Evolutionary conservation across 1,284 basidiomycete genomes (phyloP).

Genomic region (Tilletia horrida): DNA sequence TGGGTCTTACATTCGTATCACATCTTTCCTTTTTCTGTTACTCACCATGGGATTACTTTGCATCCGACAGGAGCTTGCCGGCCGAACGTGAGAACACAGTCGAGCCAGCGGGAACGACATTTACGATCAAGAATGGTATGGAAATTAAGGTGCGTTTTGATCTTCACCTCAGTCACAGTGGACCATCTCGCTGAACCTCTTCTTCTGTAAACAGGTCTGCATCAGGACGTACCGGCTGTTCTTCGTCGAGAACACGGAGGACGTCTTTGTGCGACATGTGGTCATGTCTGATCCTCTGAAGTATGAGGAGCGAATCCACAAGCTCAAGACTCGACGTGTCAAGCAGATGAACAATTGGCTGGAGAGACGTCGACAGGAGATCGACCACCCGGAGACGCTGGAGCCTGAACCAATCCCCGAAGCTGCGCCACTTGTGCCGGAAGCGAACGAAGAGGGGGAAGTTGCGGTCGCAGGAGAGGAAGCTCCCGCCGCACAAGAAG

Average conservation of each 20-base stretch:
- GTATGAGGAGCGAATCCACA: constrained; percentile 4
- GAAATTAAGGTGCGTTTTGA: constrained; percentile 37
- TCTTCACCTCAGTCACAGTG: too few species aligned
- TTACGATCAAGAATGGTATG: constrained; percentile 62
- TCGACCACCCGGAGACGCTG: constrained; percentile 24
- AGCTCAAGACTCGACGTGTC: constrained; percentile 20
- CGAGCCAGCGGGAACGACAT: constrained; percentile 33
- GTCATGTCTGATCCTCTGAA: constrained; percentile 2
- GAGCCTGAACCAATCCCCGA: neutral
- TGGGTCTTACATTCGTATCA: neutral
- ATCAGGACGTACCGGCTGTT: constrained; percentile 58
- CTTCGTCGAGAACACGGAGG: constrained; percentile 56
- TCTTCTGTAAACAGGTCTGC: constrained; percentile 48
- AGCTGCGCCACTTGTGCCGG: constrained; percentile 5
- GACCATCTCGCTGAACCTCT: constrained; percentile 23
- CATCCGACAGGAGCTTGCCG: constrained; percentile 15
- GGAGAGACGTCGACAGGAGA: constrained; percentile 32
- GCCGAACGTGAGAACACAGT: constrained; percentile 29
- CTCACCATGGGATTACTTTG: too few species aligned
- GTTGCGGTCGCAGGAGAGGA: too few species aligned
- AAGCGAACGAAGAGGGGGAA: neutral
- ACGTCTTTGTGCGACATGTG: constrained; percentile 48
- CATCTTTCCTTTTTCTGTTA: neutral
- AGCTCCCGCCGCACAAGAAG: too few species aligned
- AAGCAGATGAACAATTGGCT: constrained; percentile 43